A percentile compares a stretch with the other conserved stretches of the same genome.
Evolutionary conservation across 2,329 filamentous ascomycete genomes (phyloP).

Genomic region (Pseudomassariella vexata): DNA sequence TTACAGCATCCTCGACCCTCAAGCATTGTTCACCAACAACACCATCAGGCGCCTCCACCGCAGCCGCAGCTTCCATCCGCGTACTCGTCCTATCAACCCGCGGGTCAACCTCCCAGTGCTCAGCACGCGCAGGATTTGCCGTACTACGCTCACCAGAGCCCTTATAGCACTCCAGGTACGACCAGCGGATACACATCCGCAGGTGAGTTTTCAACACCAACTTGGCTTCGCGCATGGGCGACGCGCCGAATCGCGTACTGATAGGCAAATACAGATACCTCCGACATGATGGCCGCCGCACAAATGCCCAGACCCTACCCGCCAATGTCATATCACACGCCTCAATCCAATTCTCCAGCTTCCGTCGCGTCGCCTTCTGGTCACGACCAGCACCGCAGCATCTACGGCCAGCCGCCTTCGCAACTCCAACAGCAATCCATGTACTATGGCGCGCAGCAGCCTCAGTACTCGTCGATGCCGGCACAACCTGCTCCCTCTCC

Average conservation of each 20-base stretch:
- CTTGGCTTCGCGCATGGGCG: conserved; percentile 4
- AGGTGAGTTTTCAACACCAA: conserved; percentile 58
- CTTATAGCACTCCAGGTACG: conserved; percentile 77
- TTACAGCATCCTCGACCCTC: conserved; percentile 67
- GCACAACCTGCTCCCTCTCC: conserved; percentile 54
- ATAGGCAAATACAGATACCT: conserved; percentile 39
- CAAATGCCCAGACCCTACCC: conserved; percentile 76
- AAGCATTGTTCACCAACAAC: conserved; percentile 69
- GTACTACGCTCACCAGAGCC: conserved; percentile 74
- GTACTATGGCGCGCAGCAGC: conserved; percentile 62
- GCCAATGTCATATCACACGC: conserved; percentile 85
- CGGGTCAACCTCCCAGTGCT: conserved; percentile 54
- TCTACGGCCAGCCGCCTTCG: conserved; percentile 75
- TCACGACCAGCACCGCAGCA: conserved; percentile 82
- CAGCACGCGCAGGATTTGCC: conserved; percentile 63
- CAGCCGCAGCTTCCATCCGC: conserved; percentile 57
- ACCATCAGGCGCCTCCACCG: conserved; percentile 58
- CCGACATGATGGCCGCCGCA: conserved; percentile 62
- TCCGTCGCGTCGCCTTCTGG: conserved; percentile 85
- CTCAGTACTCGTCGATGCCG: conserved; percentile 61
- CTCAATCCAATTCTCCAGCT: conserved; percentile 89
- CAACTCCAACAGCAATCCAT: conserved; percentile 77
- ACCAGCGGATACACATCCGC: conserved; percentile 81
- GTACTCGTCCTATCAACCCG: conserved; percentile 67
- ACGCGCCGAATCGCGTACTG: conserved; percentile 11